Evolutionary conservation across 2,329 filamentous ascomycete species (phyloP).

Genomic region (Cryphonectria naterciae): DNA sequence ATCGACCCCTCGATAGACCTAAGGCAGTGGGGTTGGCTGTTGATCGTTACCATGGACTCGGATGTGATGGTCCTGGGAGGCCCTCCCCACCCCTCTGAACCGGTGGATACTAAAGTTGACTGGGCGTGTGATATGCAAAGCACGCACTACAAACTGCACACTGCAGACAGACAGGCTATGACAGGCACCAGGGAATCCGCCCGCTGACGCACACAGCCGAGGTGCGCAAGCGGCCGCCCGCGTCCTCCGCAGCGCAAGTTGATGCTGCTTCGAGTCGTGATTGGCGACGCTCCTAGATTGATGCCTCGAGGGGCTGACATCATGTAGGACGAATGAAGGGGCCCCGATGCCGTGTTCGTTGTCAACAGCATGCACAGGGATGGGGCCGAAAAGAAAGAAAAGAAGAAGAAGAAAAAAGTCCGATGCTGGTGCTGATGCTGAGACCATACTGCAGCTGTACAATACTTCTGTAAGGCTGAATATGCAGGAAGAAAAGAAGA

Average conservation of each 20-base stretch:
- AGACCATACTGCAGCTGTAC: not conserved
- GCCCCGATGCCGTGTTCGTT: not conserved
- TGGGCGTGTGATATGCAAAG: not conserved
- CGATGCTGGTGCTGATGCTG: not conserved
- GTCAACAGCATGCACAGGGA: not conserved
- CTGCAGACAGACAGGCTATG: not conserved
- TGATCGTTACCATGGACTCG: not conserved
- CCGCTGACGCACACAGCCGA: slow-evolving; percentile 26
- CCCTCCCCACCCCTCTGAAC: not conserved
- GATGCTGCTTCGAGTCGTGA: not conserved
- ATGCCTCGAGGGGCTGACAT: not conserved
- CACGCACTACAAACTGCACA: not conserved
- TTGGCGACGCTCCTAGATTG: not conserved
- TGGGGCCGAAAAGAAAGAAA: too few species aligned
- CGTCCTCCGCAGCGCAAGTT: not conserved
- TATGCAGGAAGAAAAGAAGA: not conserved
- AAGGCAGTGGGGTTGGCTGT: not conserved
- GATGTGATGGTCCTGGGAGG: not conserved
- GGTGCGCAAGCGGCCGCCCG: not conserved
- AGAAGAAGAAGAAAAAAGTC: not conserved
- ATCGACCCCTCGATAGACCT: not conserved
- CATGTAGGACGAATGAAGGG: not conserved
- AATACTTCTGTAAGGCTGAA: not conserved
- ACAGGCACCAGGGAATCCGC: slow-evolving; percentile 20
- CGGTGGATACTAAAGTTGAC: not conserved